Base-by-base conservation (phyloP, 371 early-diverging fungal species). In the Mortierella sp. region DNA sequence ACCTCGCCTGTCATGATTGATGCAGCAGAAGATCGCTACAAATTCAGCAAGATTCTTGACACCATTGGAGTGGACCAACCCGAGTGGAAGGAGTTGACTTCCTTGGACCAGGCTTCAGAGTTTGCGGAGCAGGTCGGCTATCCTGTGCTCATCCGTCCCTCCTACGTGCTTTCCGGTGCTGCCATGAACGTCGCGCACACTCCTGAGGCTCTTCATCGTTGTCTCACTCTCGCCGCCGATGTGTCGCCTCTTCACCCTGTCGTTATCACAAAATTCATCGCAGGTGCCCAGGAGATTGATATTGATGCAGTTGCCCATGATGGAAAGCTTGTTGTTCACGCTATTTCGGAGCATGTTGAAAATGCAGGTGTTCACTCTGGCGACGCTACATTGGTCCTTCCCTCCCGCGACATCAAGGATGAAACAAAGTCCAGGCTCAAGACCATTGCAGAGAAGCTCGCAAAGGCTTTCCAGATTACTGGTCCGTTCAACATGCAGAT, bases 401-500 rank as follows among this genome's bases (percentile, higher is more conserved):
- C 98, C 19, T 90, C 95, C 13, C 93, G 90, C 34, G 94, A 93
- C 34, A 76, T 98, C 51, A 84, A 86, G 35, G 70, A 84, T 2
- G 84, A 82, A 7, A 94, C 93, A 23, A 89, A 95, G 83, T 62
- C 64, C 37, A 89, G 90, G 59, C 87, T 94, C 67, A 90, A 92
- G 85, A 86, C 83, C 15, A 93, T 95, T 68, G 94, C 96, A 22
- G 87, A 90, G 66, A 92, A 95, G 85, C 92, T 96, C 8, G 96
- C 94, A n/a, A 73, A 85, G 19, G 95, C 95, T 0, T 93, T 98
- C 76, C 89, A 94, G 57, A 94, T 97, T 84, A 96, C 97, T 15
- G 97, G 98, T 26, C 97, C 97, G 0, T 96, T 91, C 91, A 98
- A 98, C 85, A 97, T 98, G 92, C 97, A 98, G 85, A 85, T 97